Evolutionary conservation across 169 alveolate genomes (phyloP).

Genomic region (Plasmodium gaboni): DNA sequence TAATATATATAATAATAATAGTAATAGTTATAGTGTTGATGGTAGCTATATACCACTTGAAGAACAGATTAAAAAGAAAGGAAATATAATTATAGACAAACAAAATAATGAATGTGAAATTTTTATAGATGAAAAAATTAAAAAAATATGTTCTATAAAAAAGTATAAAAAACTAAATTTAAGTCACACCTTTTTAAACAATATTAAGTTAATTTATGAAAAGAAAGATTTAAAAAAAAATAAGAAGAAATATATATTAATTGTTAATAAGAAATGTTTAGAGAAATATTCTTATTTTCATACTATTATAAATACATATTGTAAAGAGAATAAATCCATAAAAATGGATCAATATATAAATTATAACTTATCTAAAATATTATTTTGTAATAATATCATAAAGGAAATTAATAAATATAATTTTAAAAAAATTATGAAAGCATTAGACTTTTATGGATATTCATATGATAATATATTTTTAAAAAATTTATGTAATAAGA

Average conservation of each 20-base stretch:
- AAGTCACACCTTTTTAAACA: constrained; percentile 12
- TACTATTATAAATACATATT: constrained; percentile 35
- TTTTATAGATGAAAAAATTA: no score
- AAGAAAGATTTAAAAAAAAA: constrained; percentile 36
- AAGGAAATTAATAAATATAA: constrained; percentile 25
- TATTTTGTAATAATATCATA: constrained; percentile 40
- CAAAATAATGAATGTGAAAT: no score
- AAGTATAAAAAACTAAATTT: not conserved
- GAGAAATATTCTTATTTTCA: constrained; percentile 65
- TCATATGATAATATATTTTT: constrained; percentile 48
- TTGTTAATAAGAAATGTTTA: constrained; percentile 30
- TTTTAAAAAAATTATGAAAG: constrained; percentile 44
- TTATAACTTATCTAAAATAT: constrained; percentile 35
- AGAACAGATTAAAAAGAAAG: no score
- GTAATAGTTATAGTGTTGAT: no score
- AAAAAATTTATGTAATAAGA: constrained; percentile 51
- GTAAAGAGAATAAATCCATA: constrained; percentile 10
- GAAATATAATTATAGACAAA: no score
- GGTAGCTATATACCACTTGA: no score
- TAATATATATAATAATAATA: no score
- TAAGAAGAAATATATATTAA: constrained; percentile 34
- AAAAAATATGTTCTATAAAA: not conserved
- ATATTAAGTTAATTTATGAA: constrained; percentile 47
- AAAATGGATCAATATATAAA: constrained; percentile 31
- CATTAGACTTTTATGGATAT: constrained; percentile 68